A percentile compares a stretch with the other conserved stretches of the same genome.
These are phyloP conservation scores for Metarhizium album DNA, from an alignment of 2,329 filamentous ascomycete species.

Conservation along the genomic window DNA sequence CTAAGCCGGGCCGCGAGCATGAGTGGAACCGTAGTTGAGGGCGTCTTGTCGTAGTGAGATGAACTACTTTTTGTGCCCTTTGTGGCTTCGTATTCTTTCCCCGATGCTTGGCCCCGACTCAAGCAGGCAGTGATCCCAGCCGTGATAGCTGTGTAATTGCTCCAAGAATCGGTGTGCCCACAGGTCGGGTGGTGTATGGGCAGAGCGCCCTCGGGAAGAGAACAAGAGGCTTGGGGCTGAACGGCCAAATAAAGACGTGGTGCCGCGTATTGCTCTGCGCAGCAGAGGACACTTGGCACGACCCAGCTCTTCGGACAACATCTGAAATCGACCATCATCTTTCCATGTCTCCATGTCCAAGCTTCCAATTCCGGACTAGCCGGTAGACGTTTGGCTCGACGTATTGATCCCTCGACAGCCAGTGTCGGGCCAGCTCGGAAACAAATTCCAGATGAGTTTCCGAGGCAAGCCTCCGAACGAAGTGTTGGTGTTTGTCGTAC, in stretches of 20 bases:
- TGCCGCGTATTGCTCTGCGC: constrained; percentile 14
- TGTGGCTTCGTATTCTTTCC: not conserved
- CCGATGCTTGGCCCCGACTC: not conserved
- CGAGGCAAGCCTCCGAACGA: constrained; percentile 24
- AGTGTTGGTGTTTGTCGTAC: constrained; percentile 6
- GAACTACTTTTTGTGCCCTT: constrained; percentile 11
- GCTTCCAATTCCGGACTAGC: not conserved
- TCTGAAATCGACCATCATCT: constrained; percentile 17
- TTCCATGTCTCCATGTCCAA: constrained; percentile 16
- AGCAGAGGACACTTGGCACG: constrained; percentile 17
- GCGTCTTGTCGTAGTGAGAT: constrained; percentile 13
- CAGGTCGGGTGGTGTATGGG: not conserved
- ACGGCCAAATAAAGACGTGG: constrained; percentile 4
- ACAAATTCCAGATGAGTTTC: constrained; percentile 28
- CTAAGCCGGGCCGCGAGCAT: not conserved
- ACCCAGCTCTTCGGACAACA: constrained; percentile 20
- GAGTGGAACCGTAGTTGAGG: not conserved
- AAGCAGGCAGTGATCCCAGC: not conserved
- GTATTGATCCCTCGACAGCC: constrained; percentile 30
- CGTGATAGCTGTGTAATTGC: not conserved
- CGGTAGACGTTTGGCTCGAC: constrained; percentile 11
- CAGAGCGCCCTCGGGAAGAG: not conserved
- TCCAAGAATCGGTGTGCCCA: not conserved
- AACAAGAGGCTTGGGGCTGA: constrained; percentile 2
- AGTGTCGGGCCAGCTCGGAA: constrained; percentile 26